phyloP scores from a whole-genome alignment of 2,329 filamentous ascomycete genomes.

The Fusarium poae region DNA sequence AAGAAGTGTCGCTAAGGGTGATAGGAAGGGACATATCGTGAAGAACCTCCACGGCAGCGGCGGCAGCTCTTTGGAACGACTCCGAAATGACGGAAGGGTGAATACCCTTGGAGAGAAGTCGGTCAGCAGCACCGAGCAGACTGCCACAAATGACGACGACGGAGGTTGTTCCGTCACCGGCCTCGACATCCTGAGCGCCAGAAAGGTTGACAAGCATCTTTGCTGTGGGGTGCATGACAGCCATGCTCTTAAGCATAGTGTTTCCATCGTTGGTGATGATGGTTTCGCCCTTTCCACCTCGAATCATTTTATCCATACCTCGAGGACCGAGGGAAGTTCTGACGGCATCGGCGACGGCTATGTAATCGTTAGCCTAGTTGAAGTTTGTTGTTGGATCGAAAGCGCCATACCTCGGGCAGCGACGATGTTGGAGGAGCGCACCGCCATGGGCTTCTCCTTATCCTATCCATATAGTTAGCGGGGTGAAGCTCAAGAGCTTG shows the following conservation, averaged over 20 bases:
- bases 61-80: constrained; percentile 94
- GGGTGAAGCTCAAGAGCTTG: constrained; percentile 55
- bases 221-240: constrained; percentile 98
- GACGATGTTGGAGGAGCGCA: constrained; percentile 95
- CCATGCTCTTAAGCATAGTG: constrained; percentile 99
- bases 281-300: constrained; percentile 94
- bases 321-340: constrained; percentile 95
- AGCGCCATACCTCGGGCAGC: constrained; percentile 83
- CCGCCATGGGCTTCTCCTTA: constrained; percentile 99
- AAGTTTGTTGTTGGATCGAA: constrained; percentile 5
- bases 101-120: constrained; percentile 90
- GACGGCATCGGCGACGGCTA: constrained; percentile 97
- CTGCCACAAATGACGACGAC: constrained; percentile 98
- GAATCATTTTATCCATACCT: constrained; percentile 99
- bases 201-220: constrained; percentile 99
- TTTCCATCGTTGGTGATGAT: constrained; percentile 99
- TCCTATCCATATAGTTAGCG: constrained; percentile 64
- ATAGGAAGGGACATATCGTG: constrained; percentile 97
- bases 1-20: constrained; percentile 85
- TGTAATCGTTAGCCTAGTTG: constrained; percentile 35
- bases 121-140: constrained; percentile 91
- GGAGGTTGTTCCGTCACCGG: constrained; percentile 97
- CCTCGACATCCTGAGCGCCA: constrained; percentile 97
- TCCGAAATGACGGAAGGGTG: constrained; percentile 98
- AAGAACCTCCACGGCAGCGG: constrained; percentile 87